Evolutionary conservation across 2,329 filamentous ascomycete species (phyloP).

Genomic region (Trichoderma pleuroti): DNA sequence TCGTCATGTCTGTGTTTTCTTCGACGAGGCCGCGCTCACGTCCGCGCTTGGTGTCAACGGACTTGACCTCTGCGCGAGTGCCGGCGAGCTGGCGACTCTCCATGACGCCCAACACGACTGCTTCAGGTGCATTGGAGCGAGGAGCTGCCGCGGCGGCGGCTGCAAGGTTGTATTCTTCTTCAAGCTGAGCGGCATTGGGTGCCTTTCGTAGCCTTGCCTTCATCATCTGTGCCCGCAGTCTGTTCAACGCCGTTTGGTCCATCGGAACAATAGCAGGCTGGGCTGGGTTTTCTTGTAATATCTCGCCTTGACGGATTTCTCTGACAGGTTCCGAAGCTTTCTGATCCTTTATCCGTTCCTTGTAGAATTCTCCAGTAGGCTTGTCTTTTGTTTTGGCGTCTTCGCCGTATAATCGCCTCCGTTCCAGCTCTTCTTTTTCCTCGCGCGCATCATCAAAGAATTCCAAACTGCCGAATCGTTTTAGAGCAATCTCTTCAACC

Average conservation of each 20-base stretch:
- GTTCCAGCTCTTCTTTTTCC: slow-evolving; percentile 85
- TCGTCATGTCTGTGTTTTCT: slow-evolving; percentile 91
- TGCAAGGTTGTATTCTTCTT: slow-evolving; percentile 75
- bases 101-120: slow-evolving; percentile 78
- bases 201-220: slow-evolving; percentile 84
- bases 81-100: slow-evolving; percentile 87
- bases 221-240: slow-evolving; percentile 90
- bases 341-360: slow-evolving; percentile 65
- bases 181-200: slow-evolving; percentile 70
- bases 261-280: slow-evolving; percentile 43
- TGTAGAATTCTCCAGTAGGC: slow-evolving; percentile 81
- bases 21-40: slow-evolving; percentile 79
- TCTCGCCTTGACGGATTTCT: slow-evolving; percentile 50
- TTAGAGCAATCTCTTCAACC: slow-evolving; percentile 77
- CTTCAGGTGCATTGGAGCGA: slow-evolving; percentile 56
- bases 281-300: slow-evolving; percentile 50
- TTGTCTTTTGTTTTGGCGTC: slow-evolving; percentile 83
- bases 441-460: slow-evolving; percentile 92
- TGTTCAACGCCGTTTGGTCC: slow-evolving; percentile 79
- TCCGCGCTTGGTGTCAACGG: slow-evolving; percentile 75
- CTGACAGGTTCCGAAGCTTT: slow-evolving; percentile 31
- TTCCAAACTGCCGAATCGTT: slow-evolving; percentile 75
- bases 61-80: slow-evolving; percentile 66
- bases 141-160: slow-evolving; percentile 57
- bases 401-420: slow-evolving; percentile 75